These are phyloP conservation scores for Eucalyptus tenuipes DNA, from an alignment of 345 rosid species.

Conservation along the genomic window DNA sequence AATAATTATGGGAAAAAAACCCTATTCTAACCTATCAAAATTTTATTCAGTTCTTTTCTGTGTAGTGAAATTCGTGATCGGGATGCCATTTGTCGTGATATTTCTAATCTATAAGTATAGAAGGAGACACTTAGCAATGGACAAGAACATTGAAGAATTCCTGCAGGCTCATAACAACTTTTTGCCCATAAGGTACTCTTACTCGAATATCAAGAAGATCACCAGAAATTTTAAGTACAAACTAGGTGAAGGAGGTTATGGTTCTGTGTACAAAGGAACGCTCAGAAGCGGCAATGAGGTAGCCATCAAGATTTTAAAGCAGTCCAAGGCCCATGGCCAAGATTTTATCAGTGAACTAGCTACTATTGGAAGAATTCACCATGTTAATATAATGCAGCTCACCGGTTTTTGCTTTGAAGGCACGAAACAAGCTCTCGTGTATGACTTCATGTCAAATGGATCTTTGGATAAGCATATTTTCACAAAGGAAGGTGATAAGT, in stretches of 20 bases:
- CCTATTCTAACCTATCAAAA: no score
- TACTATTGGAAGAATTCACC: background rate
- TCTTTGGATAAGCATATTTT: background rate
- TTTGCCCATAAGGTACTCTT: background rate
- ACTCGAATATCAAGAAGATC: background rate
- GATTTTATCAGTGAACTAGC: background rate
- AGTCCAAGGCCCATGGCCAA: background rate
- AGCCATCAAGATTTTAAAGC: background rate
- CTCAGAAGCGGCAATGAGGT: background rate
- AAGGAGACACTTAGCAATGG: background rate
- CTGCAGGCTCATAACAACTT: background rate
- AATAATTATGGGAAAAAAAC: background rate
- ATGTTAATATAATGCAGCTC: background rate
- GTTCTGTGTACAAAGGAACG: rapidly evolving
- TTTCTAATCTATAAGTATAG: background rate
- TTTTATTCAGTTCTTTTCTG: rapidly evolving
- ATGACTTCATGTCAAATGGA: background rate
- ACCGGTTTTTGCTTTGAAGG: background rate
- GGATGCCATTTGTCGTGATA: rapidly evolving
- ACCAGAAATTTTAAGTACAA: background rate
- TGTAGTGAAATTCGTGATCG: background rate
- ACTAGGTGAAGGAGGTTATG: background rate
- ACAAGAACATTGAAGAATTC: background rate
- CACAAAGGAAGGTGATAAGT: rapidly evolving
- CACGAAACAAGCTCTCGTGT: background rate